Evolutionary conservation across 2,329 filamentous ascomycete species (phyloP).

Genomic region (Eurotiales sp.): DNA sequence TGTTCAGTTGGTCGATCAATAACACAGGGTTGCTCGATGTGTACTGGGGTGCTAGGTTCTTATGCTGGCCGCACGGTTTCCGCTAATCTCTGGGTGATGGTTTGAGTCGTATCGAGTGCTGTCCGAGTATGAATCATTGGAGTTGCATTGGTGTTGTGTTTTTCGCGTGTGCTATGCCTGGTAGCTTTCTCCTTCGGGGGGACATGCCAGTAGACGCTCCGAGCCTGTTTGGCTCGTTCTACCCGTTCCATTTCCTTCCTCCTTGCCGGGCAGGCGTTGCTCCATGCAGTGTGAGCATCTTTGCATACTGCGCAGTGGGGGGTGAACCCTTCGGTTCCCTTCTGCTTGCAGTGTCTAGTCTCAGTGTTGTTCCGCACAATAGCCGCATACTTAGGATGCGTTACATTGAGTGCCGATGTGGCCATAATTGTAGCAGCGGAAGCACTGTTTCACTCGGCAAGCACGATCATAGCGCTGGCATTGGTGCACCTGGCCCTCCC

Average conservation of each 20-base stretch:
- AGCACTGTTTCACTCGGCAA: slow-evolving; percentile 27
- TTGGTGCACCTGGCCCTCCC: slow-evolving; percentile 18
- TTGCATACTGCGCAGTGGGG: slow-evolving; percentile 23
- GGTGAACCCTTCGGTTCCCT: slow-evolving; percentile 16
- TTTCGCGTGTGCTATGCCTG: background rate
- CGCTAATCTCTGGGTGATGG: too few species aligned
- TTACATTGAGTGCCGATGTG: slow-evolving; percentile 23
- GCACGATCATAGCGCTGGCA: slow-evolving; percentile 24
- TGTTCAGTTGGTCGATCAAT: too few species aligned
- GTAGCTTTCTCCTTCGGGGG: background rate
- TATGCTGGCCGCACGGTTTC: too few species aligned
- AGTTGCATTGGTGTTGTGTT: too few species aligned
- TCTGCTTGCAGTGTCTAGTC: slow-evolving; percentile 21
- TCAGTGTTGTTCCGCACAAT: slow-evolving; percentile 22
- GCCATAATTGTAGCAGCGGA: slow-evolving; percentile 23
- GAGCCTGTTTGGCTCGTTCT: background rate
- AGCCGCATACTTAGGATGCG: slow-evolving; percentile 21
- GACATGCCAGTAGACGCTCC: background rate
- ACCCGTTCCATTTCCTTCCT: slow-evolving; percentile 20
- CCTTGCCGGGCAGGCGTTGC: slow-evolving; percentile 24
- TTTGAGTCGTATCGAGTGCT: too few species aligned
- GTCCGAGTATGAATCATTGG: too few species aligned
- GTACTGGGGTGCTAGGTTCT: too few species aligned
- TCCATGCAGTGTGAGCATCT: slow-evolving; percentile 24
- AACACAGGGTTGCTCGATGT: too few species aligned